phyloP scores from a whole-genome alignment of 768 basidiomycete species.

The Leccinum incarnatum region DNA sequence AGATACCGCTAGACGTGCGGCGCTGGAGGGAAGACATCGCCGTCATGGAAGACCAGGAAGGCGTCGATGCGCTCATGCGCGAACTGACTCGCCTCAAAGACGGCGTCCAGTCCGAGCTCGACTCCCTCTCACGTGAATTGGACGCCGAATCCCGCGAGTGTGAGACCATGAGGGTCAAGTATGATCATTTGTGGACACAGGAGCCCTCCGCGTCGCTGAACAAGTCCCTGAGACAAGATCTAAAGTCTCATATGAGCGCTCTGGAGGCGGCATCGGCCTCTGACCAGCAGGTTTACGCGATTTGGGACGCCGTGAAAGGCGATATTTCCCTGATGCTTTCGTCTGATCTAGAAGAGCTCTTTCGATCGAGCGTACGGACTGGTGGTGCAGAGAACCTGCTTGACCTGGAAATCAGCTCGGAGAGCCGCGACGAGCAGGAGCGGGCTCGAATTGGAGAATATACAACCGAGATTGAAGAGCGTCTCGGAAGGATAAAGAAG shows the following conservation, averaged over 20 bases:
- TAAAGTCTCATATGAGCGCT: slow-evolving; percentile 70
- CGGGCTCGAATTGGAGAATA: slow-evolving; percentile 61
- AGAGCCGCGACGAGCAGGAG: slow-evolving; percentile 64
- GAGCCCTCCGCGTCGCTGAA: slow-evolving; percentile 74
- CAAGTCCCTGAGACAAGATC: slow-evolving; percentile 68
- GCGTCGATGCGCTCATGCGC: slow-evolving; percentile 59
- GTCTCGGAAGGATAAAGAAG: slow-evolving; percentile 73
- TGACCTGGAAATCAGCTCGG: slow-evolving; percentile 71
- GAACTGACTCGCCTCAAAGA: slow-evolving; percentile 60
- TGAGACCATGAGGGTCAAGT: slow-evolving; percentile 84
- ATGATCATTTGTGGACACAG: slow-evolving; percentile 85
- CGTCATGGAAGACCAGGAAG: slow-evolving; percentile 64
- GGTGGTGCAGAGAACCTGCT: slow-evolving; percentile 47
- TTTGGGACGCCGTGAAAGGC: slow-evolving; percentile 69
- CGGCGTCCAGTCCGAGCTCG: slow-evolving; percentile 57
- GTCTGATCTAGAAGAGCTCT: slow-evolving; percentile 60
- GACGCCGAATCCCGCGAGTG: slow-evolving; percentile 85
- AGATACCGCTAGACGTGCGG: slow-evolving; percentile 68
- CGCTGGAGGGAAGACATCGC: slow-evolving; percentile 74
- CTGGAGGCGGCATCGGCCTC: slow-evolving; percentile 76
- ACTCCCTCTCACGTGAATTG: slow-evolving; percentile 59
- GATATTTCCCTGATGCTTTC: slow-evolving; percentile 67
- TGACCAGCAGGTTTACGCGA: slow-evolving; percentile 66
- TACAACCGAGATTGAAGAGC: slow-evolving; percentile 76
- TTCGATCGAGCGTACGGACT: slow-evolving; percentile 48